Conservation (phyloP, 148 eudicot species). For the Fagopyrum tataricum region DNA sequence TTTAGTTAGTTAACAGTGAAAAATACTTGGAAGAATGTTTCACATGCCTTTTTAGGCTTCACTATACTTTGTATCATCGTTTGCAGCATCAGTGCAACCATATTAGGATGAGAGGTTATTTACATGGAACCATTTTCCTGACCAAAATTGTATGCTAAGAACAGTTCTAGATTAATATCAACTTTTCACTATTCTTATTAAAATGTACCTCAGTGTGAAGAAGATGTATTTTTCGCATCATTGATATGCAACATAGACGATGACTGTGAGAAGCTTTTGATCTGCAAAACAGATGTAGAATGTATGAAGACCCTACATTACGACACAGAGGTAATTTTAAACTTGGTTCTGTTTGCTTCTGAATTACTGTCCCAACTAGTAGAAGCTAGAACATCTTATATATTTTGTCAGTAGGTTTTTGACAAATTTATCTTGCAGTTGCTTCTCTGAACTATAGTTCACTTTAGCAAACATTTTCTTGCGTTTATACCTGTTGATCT, state of each 20-base stretch:
- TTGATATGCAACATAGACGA: slow-evolving; percentile 84
- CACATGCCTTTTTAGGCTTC: neutral
- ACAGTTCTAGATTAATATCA: neutral
- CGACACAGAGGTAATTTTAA: slow-evolving; percentile 70
- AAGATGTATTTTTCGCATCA: slow-evolving; percentile 77
- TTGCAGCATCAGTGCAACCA: neutral
- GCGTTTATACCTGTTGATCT: neutral
- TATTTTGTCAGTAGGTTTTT: neutral
- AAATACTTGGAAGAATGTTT: neutral
- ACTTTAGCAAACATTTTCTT: neutral
- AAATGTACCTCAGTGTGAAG: slow-evolving; percentile 49
- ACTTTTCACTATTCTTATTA: neutral
- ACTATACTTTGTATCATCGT: neutral
- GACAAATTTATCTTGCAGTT: neutral
- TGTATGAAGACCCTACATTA: slow-evolving; percentile 80
- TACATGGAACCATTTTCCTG: neutral
- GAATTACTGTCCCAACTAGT: slow-evolving; percentile 7
- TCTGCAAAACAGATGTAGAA: slow-evolving; percentile 87
- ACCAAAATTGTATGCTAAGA: neutral
- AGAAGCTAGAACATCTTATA: neutral
- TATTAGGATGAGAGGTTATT: neutral
- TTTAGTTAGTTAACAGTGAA: neutral
- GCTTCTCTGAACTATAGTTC: neutral
- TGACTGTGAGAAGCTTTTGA: slow-evolving; percentile 80
- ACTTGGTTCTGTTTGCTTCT: slow-evolving; percentile 6